These are phyloP conservation scores for Trametes elegans DNA, from an alignment of 768 basidiomycete species.

Conservation along the genomic window DNA sequence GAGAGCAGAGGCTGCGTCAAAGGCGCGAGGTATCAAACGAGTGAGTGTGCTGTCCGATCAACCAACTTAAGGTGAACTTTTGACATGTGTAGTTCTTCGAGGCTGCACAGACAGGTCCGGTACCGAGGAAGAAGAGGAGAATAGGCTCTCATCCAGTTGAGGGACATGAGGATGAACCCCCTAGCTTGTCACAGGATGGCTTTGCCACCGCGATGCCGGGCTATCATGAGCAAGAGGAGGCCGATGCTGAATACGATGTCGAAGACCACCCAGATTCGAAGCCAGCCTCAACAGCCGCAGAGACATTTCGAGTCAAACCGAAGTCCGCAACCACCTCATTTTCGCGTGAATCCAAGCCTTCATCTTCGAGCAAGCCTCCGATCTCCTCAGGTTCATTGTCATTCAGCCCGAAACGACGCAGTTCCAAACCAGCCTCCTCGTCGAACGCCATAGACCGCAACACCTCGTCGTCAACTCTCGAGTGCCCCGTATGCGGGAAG, in stretches of 20 bases:
- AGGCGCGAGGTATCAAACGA: slow-evolving; percentile 63
- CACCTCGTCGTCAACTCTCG: too few relatives aligned
- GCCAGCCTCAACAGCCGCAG: background rate
- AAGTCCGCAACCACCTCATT: slow-evolving; percentile 5
- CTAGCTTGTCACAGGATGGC: slow-evolving; percentile 21
- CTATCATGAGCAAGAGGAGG: slow-evolving; percentile 19
- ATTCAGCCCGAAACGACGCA: background rate
- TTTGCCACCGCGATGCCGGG: slow-evolving; percentile 29
- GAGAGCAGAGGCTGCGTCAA: slow-evolving; percentile 39
- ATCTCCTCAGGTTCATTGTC: background rate
- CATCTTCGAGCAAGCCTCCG: background rate
- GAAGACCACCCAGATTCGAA: background rate
- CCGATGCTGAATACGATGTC: slow-evolving; percentile 2
- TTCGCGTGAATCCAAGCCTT: background rate
- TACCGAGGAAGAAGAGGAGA: slow-evolving; percentile 18
- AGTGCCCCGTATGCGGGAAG: slow-evolving; percentile 74
- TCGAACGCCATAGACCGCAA: too few relatives aligned
- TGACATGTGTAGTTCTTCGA: slow-evolving; percentile 54
- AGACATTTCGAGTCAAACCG: background rate
- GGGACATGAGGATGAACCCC: background rate
- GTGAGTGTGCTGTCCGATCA: slow-evolving; percentile 39
- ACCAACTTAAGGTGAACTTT: background rate
- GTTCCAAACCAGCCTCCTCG: background rate
- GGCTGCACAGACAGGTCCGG: slow-evolving; percentile 25
- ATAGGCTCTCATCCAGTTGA: background rate